A percentile compares a stretch with the other conserved stretches of the same genome.
These are phyloP conservation scores for Spinacia oleracea DNA, from an alignment of 179 eudicot genomes.

Conservation along the genomic window DNA sequence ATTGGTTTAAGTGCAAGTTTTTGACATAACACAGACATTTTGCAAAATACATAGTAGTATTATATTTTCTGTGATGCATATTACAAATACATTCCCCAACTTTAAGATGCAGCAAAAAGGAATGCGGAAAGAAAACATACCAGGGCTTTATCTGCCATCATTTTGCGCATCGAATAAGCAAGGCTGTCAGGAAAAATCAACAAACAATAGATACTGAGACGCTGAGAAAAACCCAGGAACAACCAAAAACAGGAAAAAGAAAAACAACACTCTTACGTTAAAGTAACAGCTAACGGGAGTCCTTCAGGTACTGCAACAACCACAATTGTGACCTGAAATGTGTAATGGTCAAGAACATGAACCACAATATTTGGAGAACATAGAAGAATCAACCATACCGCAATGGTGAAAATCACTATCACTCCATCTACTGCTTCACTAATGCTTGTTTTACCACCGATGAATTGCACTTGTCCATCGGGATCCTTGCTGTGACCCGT, in stretches of 20 bases:
- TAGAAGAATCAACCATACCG: slow-evolving; percentile 48
- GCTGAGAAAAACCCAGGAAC: not conserved
- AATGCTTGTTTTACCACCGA: slow-evolving; percentile 55
- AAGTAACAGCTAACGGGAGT: slow-evolving; percentile 89
- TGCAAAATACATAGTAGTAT: too few species aligned
- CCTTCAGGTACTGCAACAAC: slow-evolving; percentile 99
- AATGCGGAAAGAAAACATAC: slow-evolving; percentile 36
- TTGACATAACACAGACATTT: not conserved
- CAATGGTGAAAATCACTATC: slow-evolving; percentile 63
- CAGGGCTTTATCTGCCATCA: slow-evolving; percentile 99
- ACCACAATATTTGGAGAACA: not conserved
- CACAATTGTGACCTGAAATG: slow-evolving; percentile 79
- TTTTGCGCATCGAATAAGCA: slow-evolving; percentile 93
- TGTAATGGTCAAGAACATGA: slow-evolving; percentile 24
- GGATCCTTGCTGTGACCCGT: slow-evolving; percentile 63
- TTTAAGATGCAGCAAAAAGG: not conserved
- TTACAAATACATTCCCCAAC: not conserved
- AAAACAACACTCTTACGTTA: slow-evolving; percentile 62
- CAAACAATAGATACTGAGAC: slow-evolving; percentile 8
- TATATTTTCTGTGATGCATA: not conserved
- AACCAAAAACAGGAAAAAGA: not conserved
- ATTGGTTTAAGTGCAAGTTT: not conserved
- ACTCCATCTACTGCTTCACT: slow-evolving; percentile 60
- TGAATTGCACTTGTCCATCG: slow-evolving; percentile 66
- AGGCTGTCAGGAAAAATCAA: slow-evolving; percentile 46